Percentiles rank a stretch among this genome's conserved stretches.
Evolutionary conservation across 2,329 filamentous ascomycete species (phyloP).

Genomic region (Pyrenophora tritici-repentis): DNA sequence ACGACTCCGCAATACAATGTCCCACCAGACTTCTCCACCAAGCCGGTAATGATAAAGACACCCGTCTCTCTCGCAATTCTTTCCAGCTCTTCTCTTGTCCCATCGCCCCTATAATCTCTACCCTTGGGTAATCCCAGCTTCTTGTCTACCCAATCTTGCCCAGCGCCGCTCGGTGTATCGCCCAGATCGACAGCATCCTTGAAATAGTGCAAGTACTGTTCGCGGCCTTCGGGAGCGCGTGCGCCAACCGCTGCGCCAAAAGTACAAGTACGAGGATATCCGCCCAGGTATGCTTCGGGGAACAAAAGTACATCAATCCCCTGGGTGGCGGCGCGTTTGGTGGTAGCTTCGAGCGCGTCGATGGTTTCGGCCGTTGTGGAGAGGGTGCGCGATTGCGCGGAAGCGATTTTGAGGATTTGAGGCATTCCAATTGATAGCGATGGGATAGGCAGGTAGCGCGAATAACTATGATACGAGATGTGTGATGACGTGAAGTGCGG

Average conservation of each 20-base stretch:
- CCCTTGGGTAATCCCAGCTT: conserved; percentile 59
- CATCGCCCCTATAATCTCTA: conserved; percentile 65
- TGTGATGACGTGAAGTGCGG: too few species aligned
- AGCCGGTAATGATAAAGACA: conserved; percentile 79
- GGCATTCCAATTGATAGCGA: conserved; percentile 40
- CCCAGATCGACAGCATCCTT: conserved; percentile 79
- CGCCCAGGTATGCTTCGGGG: conserved; percentile 89
- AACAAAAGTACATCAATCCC: conserved; percentile 77
- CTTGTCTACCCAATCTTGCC: conserved; percentile 71
- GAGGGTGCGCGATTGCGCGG: conserved; percentile 56
- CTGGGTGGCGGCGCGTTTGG: conserved; percentile 64
- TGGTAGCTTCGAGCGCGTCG: conserved; percentile 65
- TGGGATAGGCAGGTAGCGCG: background rate
- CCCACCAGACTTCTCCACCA: conserved; percentile 80
- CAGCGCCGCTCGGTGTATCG: conserved; percentile 73
- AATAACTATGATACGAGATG: background rate
- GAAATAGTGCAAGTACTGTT: conserved; percentile 84
- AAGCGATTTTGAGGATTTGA: conserved; percentile 54
- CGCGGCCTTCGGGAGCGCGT: conserved; percentile 70
- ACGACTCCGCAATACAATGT: conserved; percentile 83
- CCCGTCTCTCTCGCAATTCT: conserved; percentile 74
- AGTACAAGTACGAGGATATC: conserved; percentile 80
- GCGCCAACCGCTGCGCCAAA: conserved; percentile 78
- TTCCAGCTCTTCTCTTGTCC: conserved; percentile 81
- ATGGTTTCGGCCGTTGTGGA: conserved; percentile 64